A percentile compares a stretch with the other conserved stretches of the same genome.
Evolutionary conservation across 345 rosid species (phyloP).

Genomic region (Gynandropsis gynandra): DNA sequence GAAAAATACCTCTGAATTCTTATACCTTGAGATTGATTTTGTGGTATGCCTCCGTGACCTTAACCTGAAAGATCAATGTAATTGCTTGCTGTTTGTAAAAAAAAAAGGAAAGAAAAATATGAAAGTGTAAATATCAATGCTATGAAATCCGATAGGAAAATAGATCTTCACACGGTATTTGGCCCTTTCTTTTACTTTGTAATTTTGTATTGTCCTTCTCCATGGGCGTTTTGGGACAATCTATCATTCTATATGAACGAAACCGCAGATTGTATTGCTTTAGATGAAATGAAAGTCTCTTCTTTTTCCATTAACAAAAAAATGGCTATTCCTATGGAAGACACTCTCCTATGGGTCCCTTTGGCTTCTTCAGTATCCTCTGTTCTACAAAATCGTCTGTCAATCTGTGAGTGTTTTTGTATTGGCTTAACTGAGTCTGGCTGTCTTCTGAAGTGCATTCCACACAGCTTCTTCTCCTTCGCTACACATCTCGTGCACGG

Average conservation of each 20-base stretch:
- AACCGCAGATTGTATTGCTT: too few relatives aligned
- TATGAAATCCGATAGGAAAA: too few relatives aligned
- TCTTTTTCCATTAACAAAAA: too few relatives aligned
- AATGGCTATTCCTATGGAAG: neutral
- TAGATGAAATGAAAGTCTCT: too few relatives aligned
- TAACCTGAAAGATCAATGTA: slow-evolving; percentile 4
- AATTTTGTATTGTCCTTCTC: too few relatives aligned
- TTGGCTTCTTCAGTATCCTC: neutral
- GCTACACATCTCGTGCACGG: slow-evolving; percentile 74
- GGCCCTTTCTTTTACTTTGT: too few relatives aligned
- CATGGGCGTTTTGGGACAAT: too few relatives aligned
- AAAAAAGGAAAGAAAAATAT: slow-evolving; percentile 8
- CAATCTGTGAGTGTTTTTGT: neutral
- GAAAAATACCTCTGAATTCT: too few relatives aligned
- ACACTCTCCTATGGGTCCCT: neutral
- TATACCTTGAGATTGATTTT: too few relatives aligned
- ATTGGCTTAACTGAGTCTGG: slow-evolving; percentile 4
- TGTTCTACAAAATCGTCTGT: neutral
- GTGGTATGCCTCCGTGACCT: slow-evolving; percentile 7
- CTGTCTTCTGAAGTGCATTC: slow-evolving; percentile 43
- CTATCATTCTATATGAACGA: too few relatives aligned
- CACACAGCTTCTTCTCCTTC: slow-evolving; percentile 91
- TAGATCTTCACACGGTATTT: too few relatives aligned
- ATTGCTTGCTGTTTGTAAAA: too few relatives aligned
- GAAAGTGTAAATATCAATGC: neutral